Percentiles rank a stretch among this genome's conserved stretches.
Conservation (phyloP, 441 rosid species). For the Gossypium davidsonii region DNA sequence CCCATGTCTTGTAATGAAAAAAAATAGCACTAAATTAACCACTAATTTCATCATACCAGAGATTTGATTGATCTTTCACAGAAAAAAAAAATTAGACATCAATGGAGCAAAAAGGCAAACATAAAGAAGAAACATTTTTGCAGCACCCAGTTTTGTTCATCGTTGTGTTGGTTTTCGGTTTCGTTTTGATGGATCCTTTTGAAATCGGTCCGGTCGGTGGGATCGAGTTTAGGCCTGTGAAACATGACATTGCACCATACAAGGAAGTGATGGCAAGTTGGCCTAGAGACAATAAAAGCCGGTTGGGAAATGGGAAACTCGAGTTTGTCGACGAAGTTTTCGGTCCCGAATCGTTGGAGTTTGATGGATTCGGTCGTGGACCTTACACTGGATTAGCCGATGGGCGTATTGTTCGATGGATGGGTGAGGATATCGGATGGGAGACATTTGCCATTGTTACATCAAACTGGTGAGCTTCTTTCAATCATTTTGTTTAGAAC, state of each 20-base stretch:
- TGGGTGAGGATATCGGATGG: slow-evolving; percentile 84
- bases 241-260: slow-evolving; percentile 82
- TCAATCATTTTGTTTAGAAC: not conserved
- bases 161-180: slow-evolving; percentile 46
- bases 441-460: slow-evolving; percentile 79
- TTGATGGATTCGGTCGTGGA: slow-evolving; percentile 65
- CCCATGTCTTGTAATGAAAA: not conserved
- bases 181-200: slow-evolving; percentile 63
- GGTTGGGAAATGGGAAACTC: slow-evolving; percentile 56
- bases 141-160: slow-evolving; percentile 50
- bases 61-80: not conserved
- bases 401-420: slow-evolving; percentile 89
- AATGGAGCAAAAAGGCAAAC: slow-evolving; percentile 57
- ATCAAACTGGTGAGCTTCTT: slow-evolving; percentile 53
- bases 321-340: slow-evolving; percentile 71
- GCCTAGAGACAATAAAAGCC: slow-evolving; percentile 79
- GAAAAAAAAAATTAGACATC: not conserved
- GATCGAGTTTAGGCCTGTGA: slow-evolving; percentile 74
- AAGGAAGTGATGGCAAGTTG: slow-evolving; percentile 70
- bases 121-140: slow-evolving; percentile 36
- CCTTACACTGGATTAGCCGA: slow-evolving; percentile 91
- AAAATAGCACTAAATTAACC: not conserved
- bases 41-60: not conserved
- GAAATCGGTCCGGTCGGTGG: slow-evolving; percentile 67
- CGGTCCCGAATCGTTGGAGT: slow-evolving; percentile 92